These are phyloP conservation scores for Sporobolus alterniflorus DNA, from an alignment of 202 grass and related monocot genomes.

Conservation along the genomic window DNA sequence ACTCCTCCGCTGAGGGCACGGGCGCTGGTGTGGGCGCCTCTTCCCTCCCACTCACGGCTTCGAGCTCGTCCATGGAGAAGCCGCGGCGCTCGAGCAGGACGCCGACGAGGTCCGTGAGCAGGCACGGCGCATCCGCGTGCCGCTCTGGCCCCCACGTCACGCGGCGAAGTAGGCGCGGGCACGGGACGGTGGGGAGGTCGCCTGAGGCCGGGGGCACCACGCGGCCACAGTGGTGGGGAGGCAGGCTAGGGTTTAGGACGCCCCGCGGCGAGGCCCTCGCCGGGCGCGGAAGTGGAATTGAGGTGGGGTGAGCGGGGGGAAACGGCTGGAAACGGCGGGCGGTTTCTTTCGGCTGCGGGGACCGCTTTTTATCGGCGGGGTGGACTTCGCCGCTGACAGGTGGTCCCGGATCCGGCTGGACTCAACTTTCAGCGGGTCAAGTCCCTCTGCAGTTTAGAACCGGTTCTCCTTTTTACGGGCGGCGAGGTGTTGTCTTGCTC, in stretches of 20 bases:
- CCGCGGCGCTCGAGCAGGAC: constrained; percentile 48
- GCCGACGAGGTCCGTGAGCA: constrained; percentile 49
- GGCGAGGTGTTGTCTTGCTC: neutral
- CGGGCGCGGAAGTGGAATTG: constrained; percentile 28
- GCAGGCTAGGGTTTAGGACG: constrained; percentile 52
- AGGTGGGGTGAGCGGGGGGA: neutral
- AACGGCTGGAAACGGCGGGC: constrained; percentile 2
- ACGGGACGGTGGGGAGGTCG: constrained; percentile 35
- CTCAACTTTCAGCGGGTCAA: too few species aligned
- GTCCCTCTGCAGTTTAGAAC: too few species aligned
- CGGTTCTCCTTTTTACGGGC: too few species aligned
- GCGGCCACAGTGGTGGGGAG: neutral
- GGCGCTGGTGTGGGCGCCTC: constrained; percentile 29
- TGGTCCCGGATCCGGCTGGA: too few species aligned
- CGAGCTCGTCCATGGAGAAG: constrained; percentile 66
- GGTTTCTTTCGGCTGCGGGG: constrained; percentile 30
- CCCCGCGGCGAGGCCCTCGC: neutral
- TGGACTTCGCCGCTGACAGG: too few species aligned
- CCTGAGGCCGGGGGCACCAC: constrained; percentile 17
- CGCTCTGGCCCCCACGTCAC: constrained; percentile 9
- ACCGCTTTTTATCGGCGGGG: too few species aligned
- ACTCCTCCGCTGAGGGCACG: neutral
- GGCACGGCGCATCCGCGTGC: constrained; percentile 52
- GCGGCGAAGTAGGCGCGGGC: constrained; percentile 34
- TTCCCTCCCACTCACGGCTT: constrained; percentile 37